Evolutionary conservation across 495 filamentous ascomycete genomes (phyloP), one percentile per base, ranked within the genome.

Genomic region (Talaromyces wortmannii): DNA sequence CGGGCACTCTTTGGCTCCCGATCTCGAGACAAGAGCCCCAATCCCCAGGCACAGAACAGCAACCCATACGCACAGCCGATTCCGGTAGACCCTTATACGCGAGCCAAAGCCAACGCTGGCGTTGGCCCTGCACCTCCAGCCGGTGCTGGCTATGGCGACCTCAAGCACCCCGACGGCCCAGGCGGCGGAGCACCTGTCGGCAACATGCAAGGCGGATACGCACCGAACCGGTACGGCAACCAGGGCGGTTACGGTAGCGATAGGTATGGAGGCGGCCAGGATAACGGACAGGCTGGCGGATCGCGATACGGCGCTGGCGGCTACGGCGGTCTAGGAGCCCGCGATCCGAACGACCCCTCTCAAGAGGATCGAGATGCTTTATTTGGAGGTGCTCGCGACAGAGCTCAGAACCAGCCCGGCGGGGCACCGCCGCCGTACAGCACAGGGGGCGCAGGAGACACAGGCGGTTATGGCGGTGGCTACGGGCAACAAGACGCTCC

Each of bases 21-120:
- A 43, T 75, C 72, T 17, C 88, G 86, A 77, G 83, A 80, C 66
- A 77, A 79, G 61, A 77, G 81, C 42, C 78, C 81, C 32, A 69
- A 73, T 2, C 69, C 82, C 29, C 58, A 72, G 29, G 63, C 76
- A 13, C 36, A 53, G 13, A 42, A 42, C 30, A 46, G 30, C 43
- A 72, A 90, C 61, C 88, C 87, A 30, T 90, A 91, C 62, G 87
- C 86, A 46, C 79, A 87, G 65, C 75, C 78, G 12, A 74, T 77
- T 18, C 74, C 76, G 30, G 67, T 71, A 49, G 83, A 88, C 58
- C 81, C 82, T 11, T 89, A 88, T 61, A 85, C 82, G 30, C 80
- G 78, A 65, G 83, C 77, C 53, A 81, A 82, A 67, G 71, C 76
- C 42, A 67, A 67, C 36, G 68, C 68, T 10, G 75, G 76, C 46